phyloP scores from a whole-genome alignment of 371 early-diverging fungal genomes.

The Circinella umbellata region DNA sequence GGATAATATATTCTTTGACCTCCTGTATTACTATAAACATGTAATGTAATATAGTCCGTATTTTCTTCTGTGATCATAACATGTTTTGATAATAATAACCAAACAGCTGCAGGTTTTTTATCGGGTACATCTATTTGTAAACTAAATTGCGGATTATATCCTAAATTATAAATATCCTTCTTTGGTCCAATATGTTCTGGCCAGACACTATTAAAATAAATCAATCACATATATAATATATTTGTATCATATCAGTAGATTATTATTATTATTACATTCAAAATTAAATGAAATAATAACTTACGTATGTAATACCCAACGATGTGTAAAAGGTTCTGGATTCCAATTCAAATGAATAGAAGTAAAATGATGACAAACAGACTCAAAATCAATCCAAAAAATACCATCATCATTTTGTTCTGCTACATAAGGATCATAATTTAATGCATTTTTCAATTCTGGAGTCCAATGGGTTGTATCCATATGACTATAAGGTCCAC shows the following conservation, averaged over 20 bases:
- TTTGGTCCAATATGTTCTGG: constrained; percentile 64
- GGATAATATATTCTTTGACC: constrained; percentile 82
- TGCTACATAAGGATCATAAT: constrained; percentile 75
- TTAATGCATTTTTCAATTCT: constrained; percentile 63
- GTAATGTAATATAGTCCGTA: constrained; percentile 83
- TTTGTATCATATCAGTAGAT: no score
- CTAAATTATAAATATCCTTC: constrained; percentile 70
- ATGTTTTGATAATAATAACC: constrained; percentile 86
- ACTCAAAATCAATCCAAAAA: constrained; percentile 89
- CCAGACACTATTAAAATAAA: constrained; percentile 55
- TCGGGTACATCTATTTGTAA: constrained; percentile 62
- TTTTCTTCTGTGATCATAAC: constrained; percentile 82
- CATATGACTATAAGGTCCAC: constrained; percentile 78
- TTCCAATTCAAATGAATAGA: constrained; percentile 93
- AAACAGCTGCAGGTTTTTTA: constrained; percentile 65
- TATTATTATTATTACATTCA: no score
- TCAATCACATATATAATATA: background rate
- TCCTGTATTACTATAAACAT: constrained; percentile 74
- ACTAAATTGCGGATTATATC: constrained; percentile 82
- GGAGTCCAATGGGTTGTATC: constrained; percentile 78
- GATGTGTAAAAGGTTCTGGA: constrained; percentile 70
- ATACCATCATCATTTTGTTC: constrained; percentile 75
- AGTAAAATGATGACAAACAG: constrained; percentile 77
- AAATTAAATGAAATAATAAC: constrained; percentile 7
- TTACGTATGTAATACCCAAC: constrained; percentile 66